Conservation (phyloP, 2,329 filamentous ascomycete species). For the Trichophyton mentagrophytes region DNA sequence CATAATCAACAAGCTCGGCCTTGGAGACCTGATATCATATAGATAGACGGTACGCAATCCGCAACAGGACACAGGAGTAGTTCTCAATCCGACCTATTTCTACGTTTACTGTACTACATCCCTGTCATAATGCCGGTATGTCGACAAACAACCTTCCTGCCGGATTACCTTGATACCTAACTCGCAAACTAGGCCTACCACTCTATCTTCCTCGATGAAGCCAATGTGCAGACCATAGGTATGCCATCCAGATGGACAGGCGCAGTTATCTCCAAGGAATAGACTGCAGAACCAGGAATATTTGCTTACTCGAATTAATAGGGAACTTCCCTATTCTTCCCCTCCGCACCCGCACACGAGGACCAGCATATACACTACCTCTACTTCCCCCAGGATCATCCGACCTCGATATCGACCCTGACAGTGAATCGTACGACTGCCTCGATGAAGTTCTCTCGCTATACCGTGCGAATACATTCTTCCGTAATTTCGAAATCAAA, state of each 20-base stretch:
- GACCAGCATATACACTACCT: conserved; percentile 80
- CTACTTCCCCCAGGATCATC: conserved; percentile 45
- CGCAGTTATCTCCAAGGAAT: not conserved
- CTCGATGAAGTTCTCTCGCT: conserved; percentile 85
- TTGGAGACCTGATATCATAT: not conserved
- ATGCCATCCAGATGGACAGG: conserved; percentile 12
- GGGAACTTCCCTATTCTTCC: conserved; percentile 93
- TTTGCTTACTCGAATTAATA: conserved; percentile 20
- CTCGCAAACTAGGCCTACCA: conserved; percentile 65
- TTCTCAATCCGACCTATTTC: not conserved
- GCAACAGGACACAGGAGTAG: not conserved
- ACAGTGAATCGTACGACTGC: conserved; percentile 88
- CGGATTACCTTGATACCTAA: not conserved
- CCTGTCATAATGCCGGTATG: not conserved
- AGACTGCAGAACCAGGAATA: not conserved
- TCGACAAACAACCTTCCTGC: not conserved
- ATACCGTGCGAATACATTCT: conserved; percentile 97
- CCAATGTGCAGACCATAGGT: conserved; percentile 54
- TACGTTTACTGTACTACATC: not conserved
- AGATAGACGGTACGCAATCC: not conserved
- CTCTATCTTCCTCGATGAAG: conserved; percentile 83
- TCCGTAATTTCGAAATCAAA: conserved; percentile 98
- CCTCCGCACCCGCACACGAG: conserved; percentile 84
- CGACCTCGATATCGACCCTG: conserved; percentile 53
- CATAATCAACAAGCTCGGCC: not conserved